Base-by-base conservation (phyloP, 2,329 filamentous ascomycete genomes). In the Claviceps quebecensis region DNA sequence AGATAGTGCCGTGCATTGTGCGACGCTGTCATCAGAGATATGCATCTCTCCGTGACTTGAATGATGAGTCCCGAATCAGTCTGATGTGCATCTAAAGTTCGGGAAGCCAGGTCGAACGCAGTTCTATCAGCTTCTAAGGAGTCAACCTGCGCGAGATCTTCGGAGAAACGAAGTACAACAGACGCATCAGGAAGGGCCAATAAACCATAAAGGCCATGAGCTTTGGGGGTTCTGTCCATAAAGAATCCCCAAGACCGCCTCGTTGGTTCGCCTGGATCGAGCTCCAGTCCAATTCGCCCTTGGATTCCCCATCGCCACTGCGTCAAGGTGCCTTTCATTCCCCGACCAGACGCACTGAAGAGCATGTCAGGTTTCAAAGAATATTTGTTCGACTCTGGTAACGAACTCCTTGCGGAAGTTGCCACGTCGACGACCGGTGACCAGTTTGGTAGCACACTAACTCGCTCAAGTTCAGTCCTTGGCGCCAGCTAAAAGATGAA, bases 291-390 rank as follows among this genome's bases (percentile, higher is more conserved):
- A 56, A 87, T 78, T 52, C 76, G 79, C 17, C 84, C 86, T 59
- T 85, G 79, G 29, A 87, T 67, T 4, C 87, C 86, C 63, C 80
- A 73, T 55, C 84, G 77, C 55, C 87, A 72, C 60, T 91, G 84
- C 3, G 79, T 78, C 23, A 91, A 69, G 7, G 76, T 75, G 9
- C 84, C 84, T 34, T 73, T 75, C 1, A 69, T 66, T 0, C 81
- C 81, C 56, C 78, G 78, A 0, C 84, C 81, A 19, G 81, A 82
- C 44, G 81, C 83, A 22, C 78, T 76, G 64, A 86, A 88, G 14
- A 89, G 61, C 23, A 75, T 72, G 57, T 83, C 78, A 29, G 65
- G 57, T 48, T 59, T 62, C 36, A 5, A 36, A 44, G 23, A 45
- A 3, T n/a, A 70, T 70, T 22, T 55, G 29, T 29, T 58, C 49